Evolutionary conservation across 495 filamentous ascomycete genomes (phyloP).

Genomic region (Tricharina praecox): DNA sequence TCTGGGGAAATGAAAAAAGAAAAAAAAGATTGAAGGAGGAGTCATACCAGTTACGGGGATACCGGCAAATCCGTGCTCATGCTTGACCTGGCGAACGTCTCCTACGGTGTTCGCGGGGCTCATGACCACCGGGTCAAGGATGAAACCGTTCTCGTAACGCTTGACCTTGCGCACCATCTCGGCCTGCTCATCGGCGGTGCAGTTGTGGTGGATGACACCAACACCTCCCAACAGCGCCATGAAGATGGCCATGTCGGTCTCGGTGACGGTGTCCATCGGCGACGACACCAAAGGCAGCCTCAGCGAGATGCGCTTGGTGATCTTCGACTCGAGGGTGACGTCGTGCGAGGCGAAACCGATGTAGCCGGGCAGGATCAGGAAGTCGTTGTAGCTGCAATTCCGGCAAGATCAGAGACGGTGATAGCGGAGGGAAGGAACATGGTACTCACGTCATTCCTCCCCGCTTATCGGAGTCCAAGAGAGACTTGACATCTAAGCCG

Average conservation of each 20-base stretch:
- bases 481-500: conserved; percentile 64
- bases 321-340: conserved; percentile 70
- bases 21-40: conserved; percentile 10
- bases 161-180: conserved; percentile 99
- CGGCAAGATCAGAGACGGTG: background rate
- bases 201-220: conserved; percentile 98
- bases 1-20: conserved; percentile 13
- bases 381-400: conserved; percentile 38
- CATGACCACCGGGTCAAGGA: conserved; percentile 87
- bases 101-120: conserved; percentile 71
- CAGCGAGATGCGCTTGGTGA: conserved; percentile 83
- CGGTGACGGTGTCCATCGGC: conserved; percentile 98
- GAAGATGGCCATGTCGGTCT: conserved; percentile 97
- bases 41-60: conserved; percentile 95
- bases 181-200: conserved; percentile 80
- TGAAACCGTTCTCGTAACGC: conserved; percentile 98
- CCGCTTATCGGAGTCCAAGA: conserved; percentile 71
- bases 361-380: conserved; percentile 41
- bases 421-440: conserved; percentile 27
- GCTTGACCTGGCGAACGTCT: conserved; percentile 81
- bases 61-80: conserved; percentile 96
- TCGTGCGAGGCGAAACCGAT: conserved; percentile 76
- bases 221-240: conserved; percentile 94
- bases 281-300: conserved; percentile 93
- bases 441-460: conserved; percentile 79